Evolutionary conservation across 2,329 filamentous ascomycete species (phyloP).

Genomic region (Diaporthe capsici): DNA sequence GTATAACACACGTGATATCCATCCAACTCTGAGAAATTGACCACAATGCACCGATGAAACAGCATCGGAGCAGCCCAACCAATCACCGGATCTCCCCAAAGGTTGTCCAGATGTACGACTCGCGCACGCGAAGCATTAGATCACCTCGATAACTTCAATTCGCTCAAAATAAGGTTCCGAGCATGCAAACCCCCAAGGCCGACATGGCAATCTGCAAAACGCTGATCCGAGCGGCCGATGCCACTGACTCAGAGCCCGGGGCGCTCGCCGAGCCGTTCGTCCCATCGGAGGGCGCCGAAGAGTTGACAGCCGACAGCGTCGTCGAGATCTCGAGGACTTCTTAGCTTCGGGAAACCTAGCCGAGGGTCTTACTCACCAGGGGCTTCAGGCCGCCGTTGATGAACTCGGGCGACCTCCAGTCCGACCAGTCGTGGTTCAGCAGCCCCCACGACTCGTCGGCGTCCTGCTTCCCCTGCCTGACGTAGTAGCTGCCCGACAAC

Average conservation of each 20-base stretch:
- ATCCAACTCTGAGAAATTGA: slow-evolving; percentile 9
- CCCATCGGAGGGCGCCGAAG: slow-evolving; percentile 21
- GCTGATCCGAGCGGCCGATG: not conserved
- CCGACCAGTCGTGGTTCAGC: slow-evolving; percentile 54
- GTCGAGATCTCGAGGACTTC: slow-evolving; percentile 15
- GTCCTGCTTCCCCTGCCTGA: slow-evolving; percentile 64
- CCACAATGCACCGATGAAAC: slow-evolving; percentile 18
- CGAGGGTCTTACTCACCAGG: slow-evolving; percentile 57
- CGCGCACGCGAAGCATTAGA: not conserved
- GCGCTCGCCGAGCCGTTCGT: not conserved
- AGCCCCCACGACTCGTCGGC: slow-evolving; percentile 67
- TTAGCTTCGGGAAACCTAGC: slow-evolving; percentile 37
- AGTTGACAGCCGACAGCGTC: slow-evolving; percentile 28
- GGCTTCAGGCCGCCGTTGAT: slow-evolving; percentile 49
- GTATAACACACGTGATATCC: slow-evolving; percentile 11
- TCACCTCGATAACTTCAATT: not conserved
- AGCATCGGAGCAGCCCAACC: not conserved
- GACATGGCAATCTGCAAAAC: not conserved
- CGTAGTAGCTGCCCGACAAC: slow-evolving; percentile 70
- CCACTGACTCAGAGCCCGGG: slow-evolving; percentile 6
- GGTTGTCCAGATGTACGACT: slow-evolving; percentile 10
- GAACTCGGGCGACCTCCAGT: slow-evolving; percentile 55
- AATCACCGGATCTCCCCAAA: not conserved
- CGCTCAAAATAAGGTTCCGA: not conserved
- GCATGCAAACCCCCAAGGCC: not conserved